A percentile compares a stretch with the other conserved stretches of the same genome.
These are phyloP conservation scores for Smittium mucronatum DNA, from an alignment of 371 early-diverging fungal genomes.

Conservation along the genomic window DNA sequence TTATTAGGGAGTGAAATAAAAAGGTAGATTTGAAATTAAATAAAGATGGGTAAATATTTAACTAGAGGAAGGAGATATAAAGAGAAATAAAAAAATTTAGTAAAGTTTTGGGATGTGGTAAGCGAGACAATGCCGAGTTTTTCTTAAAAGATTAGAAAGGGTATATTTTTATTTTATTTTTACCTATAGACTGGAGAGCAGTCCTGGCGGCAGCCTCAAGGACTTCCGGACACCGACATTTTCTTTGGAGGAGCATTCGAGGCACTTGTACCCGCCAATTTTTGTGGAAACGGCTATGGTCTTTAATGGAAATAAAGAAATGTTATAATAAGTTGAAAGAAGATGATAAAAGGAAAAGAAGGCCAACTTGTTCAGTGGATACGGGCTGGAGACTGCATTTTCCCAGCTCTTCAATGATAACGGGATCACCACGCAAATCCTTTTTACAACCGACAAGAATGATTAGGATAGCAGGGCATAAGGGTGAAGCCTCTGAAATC, in stretches of 20 bases:
- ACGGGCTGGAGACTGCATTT: slow-evolving; percentile 71
- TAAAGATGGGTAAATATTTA: too few species aligned
- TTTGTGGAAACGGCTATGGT: slow-evolving; percentile 57
- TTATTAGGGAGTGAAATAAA: too few species aligned
- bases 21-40: too few species aligned
- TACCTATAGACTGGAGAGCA: slow-evolving; percentile 47
- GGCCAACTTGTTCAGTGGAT: slow-evolving; percentile 55
- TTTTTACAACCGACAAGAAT: slow-evolving; percentile 82
- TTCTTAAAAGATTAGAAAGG: slow-evolving; percentile 25
- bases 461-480: slow-evolving; percentile 77
- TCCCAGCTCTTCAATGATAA: slow-evolving; percentile 59
- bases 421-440: slow-evolving; percentile 76
- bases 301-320: slow-evolving; percentile 27
- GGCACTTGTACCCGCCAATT: slow-evolving; percentile 80
- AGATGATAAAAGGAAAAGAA: not conserved
- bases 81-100: too few species aligned
- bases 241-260: slow-evolving; percentile 90
- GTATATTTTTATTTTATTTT: too few species aligned
- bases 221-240: slow-evolving; percentile 89
- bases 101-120: too few species aligned
- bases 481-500: slow-evolving; percentile 84
- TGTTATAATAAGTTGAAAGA: not conserved
- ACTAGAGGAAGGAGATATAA: too few species aligned
- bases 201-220: slow-evolving; percentile 87
- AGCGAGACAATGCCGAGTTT: too few species aligned